Base-by-base conservation (phyloP, 306 rosid species). In the Cucurbita pepo region DNA sequence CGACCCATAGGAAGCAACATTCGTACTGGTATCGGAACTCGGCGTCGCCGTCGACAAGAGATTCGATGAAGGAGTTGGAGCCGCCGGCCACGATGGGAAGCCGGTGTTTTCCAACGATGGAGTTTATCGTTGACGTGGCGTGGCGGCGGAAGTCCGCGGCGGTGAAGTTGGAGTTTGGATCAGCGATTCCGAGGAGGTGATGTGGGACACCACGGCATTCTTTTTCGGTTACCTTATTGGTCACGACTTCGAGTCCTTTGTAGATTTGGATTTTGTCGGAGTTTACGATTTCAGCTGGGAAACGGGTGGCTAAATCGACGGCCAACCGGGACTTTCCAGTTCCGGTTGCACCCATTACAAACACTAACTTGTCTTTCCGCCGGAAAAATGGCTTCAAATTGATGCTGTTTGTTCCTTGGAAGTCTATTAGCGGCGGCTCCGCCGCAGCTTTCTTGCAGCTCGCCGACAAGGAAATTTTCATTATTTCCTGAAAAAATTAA, bases 261-360 rank as follows among this genome's bases (percentile, higher is more conserved):
- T 83, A 89, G 19, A 87, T 81, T 83, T 91, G 97, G 58, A 91
- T 89, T 81, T 91, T 91, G 77, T 91, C 97, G 0, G 91, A 87
- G 76, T 91, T 91, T 1, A 91, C 73, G 50, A 91, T 77, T 83
- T 91, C 97, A 0, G 85, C 87, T 0, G 76, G 74, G 22, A 83
- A 82, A 10, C 81, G 82, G 0, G 77, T 79, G 19, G 97, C 96
- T 1, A 91, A 25, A 75, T 89, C 93, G 10, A 91, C 79, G 11
- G 96, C 92, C 0, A 91, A 80, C 36, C 86, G 79, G 11, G 97
- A 86, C 69, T 91, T 91, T 3, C 97, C 97, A 25, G 85, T 83
- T 5, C 90, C 97, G 60, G 97, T 91, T 15, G 97, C 90, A 0
- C 97, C 97, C 83, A 89, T 81, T 14, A 91, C 79, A 9, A 89